Evolutionary conservation across 164 flowering plant genomes (phyloP), one percentile per base, ranked within the genome.

Genomic region (Dillenia suffruticosa): DNA sequence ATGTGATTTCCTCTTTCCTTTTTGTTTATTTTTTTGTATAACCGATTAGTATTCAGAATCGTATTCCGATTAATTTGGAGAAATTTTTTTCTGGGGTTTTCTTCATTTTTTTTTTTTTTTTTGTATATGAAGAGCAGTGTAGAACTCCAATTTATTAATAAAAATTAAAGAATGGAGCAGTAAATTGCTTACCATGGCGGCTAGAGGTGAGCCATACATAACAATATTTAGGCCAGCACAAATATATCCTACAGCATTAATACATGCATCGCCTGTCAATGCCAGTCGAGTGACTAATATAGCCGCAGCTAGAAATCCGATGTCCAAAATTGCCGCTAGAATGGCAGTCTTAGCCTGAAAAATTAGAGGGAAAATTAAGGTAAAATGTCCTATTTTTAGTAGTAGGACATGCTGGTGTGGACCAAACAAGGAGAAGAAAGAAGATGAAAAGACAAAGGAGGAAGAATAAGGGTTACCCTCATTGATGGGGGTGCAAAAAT

Each of bases 161-260:
- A 32, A 6, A 32, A 32, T 5, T 4, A 32, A 32, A 32, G 40
- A 32, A 32, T 32, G 9, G n/a, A 40, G 5, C 9, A 19, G 5
- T 12, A 15, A 56, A 9, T 8, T 51, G 17, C 70, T 65, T 74
- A 82, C 87, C 87, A 83, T 73, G 68, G 71, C 80, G 44, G 74
- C 58, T 7, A 83, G 76, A 64, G 87, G 84, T 1, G 84, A 78
- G 1, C 59, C 84, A 63, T 80, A 83, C 87, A 83, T 83, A 19
- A 80, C 62, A 9, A 80, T 68, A 24, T 76, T 80, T 2, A 80
- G 67, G 7, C 66, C 76, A 0, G 81, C 74, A 51, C 76, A 53
- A 8, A 82, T 10, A 53, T 73, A 60, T 2, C 84, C 87, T 0
- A 78, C 32, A 1, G 66, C 76, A 49, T 67, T 49, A 46, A 73